phyloP scores from a whole-genome alignment of 2,329 filamentous ascomycete genomes.

The Diplodia mutila region DNA sequence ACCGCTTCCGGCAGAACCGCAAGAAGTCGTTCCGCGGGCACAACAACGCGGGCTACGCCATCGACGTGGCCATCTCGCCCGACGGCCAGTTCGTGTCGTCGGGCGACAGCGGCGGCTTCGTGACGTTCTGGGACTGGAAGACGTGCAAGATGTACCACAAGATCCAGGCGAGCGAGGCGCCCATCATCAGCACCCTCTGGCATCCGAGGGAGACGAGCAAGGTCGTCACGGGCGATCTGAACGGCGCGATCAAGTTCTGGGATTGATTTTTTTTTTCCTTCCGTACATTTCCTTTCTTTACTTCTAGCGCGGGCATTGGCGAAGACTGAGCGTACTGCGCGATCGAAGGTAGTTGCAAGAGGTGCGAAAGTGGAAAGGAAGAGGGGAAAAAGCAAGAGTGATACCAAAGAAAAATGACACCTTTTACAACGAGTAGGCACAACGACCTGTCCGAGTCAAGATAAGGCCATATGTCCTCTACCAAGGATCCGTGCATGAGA shows the following conservation, averaged over 20 bases:
- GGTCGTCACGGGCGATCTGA: constrained; percentile 85
- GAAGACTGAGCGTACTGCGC: not conserved
- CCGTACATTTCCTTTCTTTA: not conserved
- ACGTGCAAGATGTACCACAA: constrained; percentile 99
- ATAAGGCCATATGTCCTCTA: not conserved
- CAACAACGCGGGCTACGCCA: constrained; percentile 91
- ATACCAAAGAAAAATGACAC: constrained; percentile 5
- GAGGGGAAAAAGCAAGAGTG: not conserved
- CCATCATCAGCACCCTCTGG: constrained; percentile 89
- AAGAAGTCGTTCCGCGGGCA: constrained; percentile 97
- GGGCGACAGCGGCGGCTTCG: constrained; percentile 84
- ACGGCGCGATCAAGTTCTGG: constrained; percentile 90
- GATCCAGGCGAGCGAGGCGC: constrained; percentile 79
- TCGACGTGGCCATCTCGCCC: constrained; percentile 84
- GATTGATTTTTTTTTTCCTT: constrained; percentile 61
- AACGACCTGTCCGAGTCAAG: not conserved
- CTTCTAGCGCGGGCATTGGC: not conserved
- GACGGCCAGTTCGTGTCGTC: constrained; percentile 90
- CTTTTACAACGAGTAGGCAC: not conserved
- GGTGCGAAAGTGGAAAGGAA: not conserved
- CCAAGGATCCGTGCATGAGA: not conserved
- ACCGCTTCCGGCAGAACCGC: constrained; percentile 95
- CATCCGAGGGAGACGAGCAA: constrained; percentile 98
- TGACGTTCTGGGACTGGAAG: constrained; percentile 99
- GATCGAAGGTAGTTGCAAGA: not conserved